Base-by-base conservation (phyloP, 345 rosid species). In the Arabidopsis suecica region DNA sequence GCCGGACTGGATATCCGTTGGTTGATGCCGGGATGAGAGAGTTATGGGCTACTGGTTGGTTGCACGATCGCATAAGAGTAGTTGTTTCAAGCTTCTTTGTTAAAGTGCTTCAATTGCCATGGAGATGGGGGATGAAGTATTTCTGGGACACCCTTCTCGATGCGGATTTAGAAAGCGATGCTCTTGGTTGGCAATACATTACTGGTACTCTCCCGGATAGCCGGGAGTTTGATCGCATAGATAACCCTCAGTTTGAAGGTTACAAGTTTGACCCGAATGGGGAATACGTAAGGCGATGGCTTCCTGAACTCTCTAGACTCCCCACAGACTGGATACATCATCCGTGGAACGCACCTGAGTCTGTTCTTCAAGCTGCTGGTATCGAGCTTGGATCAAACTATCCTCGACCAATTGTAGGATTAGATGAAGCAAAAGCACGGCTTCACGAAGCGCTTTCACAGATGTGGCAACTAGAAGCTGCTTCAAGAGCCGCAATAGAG, bases 1-100 rank as follows among this genome's bases (percentile, higher is more conserved):
- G 98, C 74, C 88, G 93, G 77, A 94, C 98, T 16, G 98, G 98
- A 13, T 94, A 94, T 81, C 98, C 98, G 0, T 68, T 94, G 69
- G 98, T 94, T n/a, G 98, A 94, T 73, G 96, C 98, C 0, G 98
- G 98, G 63, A 94, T 94, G 98, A 85, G 98, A 80, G 98, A 94
- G 82, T 73, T 94, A 79, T 94, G 98, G 98, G 98, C 98, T 66
- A 84, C 97, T 0, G 97, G 98, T 62, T 94, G 98, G 98, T 79
- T 94, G 49, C 98, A 94, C 28, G 97, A 94, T 78, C 91, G 98
- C 73, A 94, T 94, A 77, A 74, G 98, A 75, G 96, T 94, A 2
- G 98, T 94, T 37, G 98, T 94, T 68, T 88, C 98, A 49, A 94
- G 98, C 82, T 94, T 94, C 86, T 94, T 94, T 72, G 99, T 94